Conservation (phyloP, 2,329 filamentous ascomycete genomes). For the Arthrobotrys iridis region DNA sequence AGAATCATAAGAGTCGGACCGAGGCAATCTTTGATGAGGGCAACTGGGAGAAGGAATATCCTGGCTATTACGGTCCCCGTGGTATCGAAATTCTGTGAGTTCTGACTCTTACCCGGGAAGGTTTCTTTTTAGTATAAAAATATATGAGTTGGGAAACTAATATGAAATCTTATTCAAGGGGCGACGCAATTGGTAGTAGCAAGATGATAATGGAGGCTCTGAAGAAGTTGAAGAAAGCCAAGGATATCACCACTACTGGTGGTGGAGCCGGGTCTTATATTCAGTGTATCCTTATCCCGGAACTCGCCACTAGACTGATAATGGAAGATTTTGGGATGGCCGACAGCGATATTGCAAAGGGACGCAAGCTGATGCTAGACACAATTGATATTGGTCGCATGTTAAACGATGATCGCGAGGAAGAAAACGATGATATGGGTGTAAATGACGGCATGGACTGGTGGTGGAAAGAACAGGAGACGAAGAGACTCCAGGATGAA, state of each 20-base stretch:
- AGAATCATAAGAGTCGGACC: slow-evolving; percentile 20
- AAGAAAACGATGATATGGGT: slow-evolving; percentile 7
- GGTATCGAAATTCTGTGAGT: slow-evolving; percentile 51
- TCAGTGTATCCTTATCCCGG: slow-evolving; percentile 39
- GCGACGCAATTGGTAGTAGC: slow-evolving; percentile 33
- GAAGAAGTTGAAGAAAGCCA: slow-evolving; percentile 13
- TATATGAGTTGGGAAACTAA: background rate
- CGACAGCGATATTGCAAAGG: slow-evolving; percentile 30
- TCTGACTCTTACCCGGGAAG: background rate
- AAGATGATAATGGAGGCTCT: slow-evolving; percentile 21
- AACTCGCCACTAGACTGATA: slow-evolving; percentile 40
- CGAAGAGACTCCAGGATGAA: slow-evolving; percentile 36
- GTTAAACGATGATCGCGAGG: slow-evolving; percentile 37
- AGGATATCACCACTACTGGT: slow-evolving; percentile 25
- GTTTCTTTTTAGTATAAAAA: background rate
- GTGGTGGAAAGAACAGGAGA: slow-evolving; percentile 53
- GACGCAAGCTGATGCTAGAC: slow-evolving; percentile 39
- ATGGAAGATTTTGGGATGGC: slow-evolving; percentile 50
- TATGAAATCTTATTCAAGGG: slow-evolving; percentile 1
- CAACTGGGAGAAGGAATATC: slow-evolving; percentile 42
- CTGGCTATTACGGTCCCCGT: slow-evolving; percentile 49
- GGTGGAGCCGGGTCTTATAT: slow-evolving; percentile 39
- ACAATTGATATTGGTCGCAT: slow-evolving; percentile 39
- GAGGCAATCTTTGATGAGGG: slow-evolving; percentile 32
- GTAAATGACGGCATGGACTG: slow-evolving; percentile 50